Base-by-base conservation (phyloP, 345 rosid species). In the Noccaea bulbosa region DNA sequence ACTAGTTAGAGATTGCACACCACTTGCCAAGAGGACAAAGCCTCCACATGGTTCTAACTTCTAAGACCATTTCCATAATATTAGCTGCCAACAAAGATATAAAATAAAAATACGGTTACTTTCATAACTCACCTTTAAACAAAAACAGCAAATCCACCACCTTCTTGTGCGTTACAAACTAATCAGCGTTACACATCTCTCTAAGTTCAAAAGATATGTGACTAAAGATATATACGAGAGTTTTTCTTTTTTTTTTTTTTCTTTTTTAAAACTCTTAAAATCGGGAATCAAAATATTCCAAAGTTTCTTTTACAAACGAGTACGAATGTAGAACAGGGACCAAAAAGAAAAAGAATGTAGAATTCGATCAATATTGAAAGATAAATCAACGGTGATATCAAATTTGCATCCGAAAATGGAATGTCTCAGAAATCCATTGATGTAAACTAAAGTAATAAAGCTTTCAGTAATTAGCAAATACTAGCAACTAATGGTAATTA, bases 11-110 rank as follows among this genome's bases (percentile, higher is more conserved):
- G 56, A 55, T 38, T 56, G 24, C 22, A 47, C 51, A 65, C 59
- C 65, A 72, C 48, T 71, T 71, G 49, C 10, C 52, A 64, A 55
- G 71, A 38, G 58, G 50, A 56, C 37, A 16, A 35, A 9, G 50
- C 22, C 38, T 39, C 57, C 71, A 64, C 77, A 65, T 73, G 77
- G 59, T 73, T 71, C 38, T 4, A 20, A 32, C 8, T 73, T 73
- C n/a, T n/a, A n/a, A n/a, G 77, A 73, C 71, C 32, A 48, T 10
- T 57, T 65, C 61, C 66, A 49, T 17, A 48, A n/a, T 48, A 15
- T n/a, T 20, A 48, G 77, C 66, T 57, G 72, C 71, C 77, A 65
- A 33, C 22, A 17, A 16, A 38, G 7, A 54, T 2, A 45, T 7
- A 47, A 59, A 30, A 12, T 7, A 37, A 72, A 24, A 65, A 7